Evolutionary conservation across 2,329 filamentous ascomycete genomes (phyloP).

Genomic region (Beauveria varroae): DNA sequence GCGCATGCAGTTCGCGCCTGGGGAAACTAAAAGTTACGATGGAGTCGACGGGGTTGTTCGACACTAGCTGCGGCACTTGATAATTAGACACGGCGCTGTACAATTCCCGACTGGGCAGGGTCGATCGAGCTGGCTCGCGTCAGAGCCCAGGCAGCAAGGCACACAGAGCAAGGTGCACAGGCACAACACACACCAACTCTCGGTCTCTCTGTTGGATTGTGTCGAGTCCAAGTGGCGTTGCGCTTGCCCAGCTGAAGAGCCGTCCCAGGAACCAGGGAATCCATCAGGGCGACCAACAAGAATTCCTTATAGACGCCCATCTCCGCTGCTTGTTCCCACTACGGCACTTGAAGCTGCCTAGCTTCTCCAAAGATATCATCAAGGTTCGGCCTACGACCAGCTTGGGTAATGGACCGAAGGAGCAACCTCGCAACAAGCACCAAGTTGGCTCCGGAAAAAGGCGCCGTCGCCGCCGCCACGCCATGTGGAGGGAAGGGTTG

Average conservation of each 20-base stretch:
- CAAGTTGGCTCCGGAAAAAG: background rate
- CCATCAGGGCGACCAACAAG: constrained; percentile 1
- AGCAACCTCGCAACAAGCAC: background rate
- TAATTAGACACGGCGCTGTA: background rate
- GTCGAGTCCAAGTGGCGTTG: constrained; percentile 1
- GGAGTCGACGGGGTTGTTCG: background rate
- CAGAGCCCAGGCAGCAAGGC: background rate
- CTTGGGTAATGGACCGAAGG: background rate
- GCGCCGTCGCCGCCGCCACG: constrained; percentile 1
- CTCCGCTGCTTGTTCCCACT: background rate
- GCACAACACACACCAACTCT: background rate
- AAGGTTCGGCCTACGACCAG: background rate
- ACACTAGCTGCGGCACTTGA: background rate
- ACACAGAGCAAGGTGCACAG: background rate
- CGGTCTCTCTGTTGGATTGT: background rate
- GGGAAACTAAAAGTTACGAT: background rate
- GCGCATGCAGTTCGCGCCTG: background rate
- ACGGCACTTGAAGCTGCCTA: background rate
- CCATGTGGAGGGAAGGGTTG: constrained; percentile 3
- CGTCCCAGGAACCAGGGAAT: background rate
- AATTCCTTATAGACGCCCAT: constrained; percentile 4
- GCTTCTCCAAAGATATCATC: too few species aligned
- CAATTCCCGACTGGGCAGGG: background rate
- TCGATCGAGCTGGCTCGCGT: background rate
- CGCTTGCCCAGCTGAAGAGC: background rate